Conservation (phyloP, 2,329 filamentous ascomycete genomes). For the Pseudogymnoascus pannorum region DNA sequence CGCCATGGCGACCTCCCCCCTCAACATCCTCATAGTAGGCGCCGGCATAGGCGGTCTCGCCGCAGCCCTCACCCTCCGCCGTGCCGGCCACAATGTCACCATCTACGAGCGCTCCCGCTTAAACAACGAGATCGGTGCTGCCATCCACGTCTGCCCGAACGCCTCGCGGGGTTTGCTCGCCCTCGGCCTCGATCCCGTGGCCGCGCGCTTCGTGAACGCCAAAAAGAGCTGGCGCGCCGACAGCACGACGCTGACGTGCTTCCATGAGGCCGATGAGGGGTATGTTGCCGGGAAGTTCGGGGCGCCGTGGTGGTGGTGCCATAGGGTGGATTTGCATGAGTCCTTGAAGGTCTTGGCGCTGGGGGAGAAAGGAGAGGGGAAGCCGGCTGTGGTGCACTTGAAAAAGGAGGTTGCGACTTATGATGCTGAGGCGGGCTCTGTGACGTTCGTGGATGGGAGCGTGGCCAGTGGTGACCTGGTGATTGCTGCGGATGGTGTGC, state of each 20-base stretch:
- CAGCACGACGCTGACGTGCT: slow-evolving; percentile 14
- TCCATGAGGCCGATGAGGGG: slow-evolving; percentile 13
- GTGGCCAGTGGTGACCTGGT: slow-evolving; percentile 32
- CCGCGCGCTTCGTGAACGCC: slow-evolving; percentile 21
- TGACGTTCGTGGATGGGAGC: slow-evolving; percentile 26
- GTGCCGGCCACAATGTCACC: slow-evolving; percentile 23
- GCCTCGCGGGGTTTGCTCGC: slow-evolving; percentile 28
- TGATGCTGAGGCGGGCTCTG: slow-evolving; percentile 17
- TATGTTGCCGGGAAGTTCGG: slow-evolving; percentile 18
- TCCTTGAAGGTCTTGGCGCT: slow-evolving; percentile 29
- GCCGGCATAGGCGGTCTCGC: slow-evolving; percentile 29
- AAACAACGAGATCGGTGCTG: slow-evolving; percentile 36
- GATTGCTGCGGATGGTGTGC: slow-evolving; percentile 35
- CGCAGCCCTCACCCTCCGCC: slow-evolving; percentile 26
- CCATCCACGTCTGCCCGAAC: slow-evolving; percentile 35
- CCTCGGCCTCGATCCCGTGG: slow-evolving; percentile 30
- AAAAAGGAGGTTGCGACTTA: slow-evolving; percentile 12
- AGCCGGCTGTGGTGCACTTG: slow-evolving; percentile 22
- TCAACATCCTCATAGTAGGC: slow-evolving; percentile 25
- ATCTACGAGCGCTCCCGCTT: slow-evolving; percentile 28
- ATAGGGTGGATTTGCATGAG: slow-evolving; percentile 36
- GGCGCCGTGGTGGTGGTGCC: slow-evolving; percentile 21
- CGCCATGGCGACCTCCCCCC: slow-evolving; percentile 12
- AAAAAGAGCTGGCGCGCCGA: slow-evolving; percentile 14
- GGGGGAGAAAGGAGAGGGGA: slow-evolving; percentile 18